Base-by-base conservation (phyloP, 2,329 filamentous ascomycete species). In the Canariomyces notabilis region DNA sequence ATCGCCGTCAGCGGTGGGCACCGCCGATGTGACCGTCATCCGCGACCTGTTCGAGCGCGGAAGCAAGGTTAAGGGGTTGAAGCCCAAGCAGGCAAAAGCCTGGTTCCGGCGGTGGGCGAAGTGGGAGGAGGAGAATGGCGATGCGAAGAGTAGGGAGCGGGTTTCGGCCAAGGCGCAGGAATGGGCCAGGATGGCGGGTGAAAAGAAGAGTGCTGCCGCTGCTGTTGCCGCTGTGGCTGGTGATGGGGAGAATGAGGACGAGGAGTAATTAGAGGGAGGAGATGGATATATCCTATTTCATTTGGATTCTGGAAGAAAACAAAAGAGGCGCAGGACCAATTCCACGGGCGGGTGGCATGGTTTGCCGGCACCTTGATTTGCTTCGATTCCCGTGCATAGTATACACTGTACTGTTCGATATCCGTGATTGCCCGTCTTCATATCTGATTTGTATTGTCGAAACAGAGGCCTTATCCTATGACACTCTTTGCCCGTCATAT, bases 21-120 rank as follows among this genome's bases (percentile, higher is more conserved):
- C 76, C 29, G 64, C 65, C 9, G 77, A 82, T 44, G 59, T 62
- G 41, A 62, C 69, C 2, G 75, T 74, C 29, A 78, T 90, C 21
- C 76, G 89, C 38, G 82, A 84, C 50, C 70, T 97, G 38, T 97
- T 93, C 62, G 89, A 95, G 69, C 76, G 90, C 35, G 85, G 90
- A 61, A 74, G 78, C 20, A 80, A 77, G 56, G 76, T 76, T 31
- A 82, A 81, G 68, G 75, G 76, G 2, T 72, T 95, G 57, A 95
- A 95, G 74, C 79, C 85, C 33, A 83, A 87, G 63, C 80, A 89
- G 62, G 89, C 89, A 14, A 83, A 85, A 70, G 85, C 82, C 61
- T 87, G 95, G 74, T 98, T 97, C 70, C 88, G 88, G 70, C 79
- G 87, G 57, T 98, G 93, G 93, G 79, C 85, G 47, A 80, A 85